Conservation (phyloP, 2,329 filamentous ascomycete species). For the Sclerotinia borealis region DNA sequence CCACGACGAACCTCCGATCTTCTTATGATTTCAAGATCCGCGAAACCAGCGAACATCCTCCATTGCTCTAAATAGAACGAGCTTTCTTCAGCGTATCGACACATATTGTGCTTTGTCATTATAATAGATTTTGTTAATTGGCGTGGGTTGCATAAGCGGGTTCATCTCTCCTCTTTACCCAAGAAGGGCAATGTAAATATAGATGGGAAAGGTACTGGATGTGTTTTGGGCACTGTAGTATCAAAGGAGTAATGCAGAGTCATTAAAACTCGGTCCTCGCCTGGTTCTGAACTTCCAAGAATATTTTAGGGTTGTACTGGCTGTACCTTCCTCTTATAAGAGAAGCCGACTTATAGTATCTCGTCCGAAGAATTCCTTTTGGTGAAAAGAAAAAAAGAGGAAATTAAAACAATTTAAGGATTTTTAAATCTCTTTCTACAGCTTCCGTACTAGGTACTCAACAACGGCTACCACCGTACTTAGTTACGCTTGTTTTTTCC, state of each 20-base stretch:
- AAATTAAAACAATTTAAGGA: not conserved
- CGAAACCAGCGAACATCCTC: conserved; percentile 2
- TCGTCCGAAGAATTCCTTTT: not conserved
- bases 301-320: not conserved
- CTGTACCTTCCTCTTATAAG: not conserved
- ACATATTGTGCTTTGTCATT: conserved; percentile 27
- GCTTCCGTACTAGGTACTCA: not conserved
- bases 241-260: conserved; percentile 21
- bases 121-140: conserved; percentile 30
- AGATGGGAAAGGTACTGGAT: conserved; percentile 21
- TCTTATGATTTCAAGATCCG: conserved; percentile 6
- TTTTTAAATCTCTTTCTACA: not conserved
- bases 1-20: conserved; percentile 3
- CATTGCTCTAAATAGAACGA: conserved; percentile 3
- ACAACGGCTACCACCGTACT: not conserved
- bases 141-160: conserved; percentile 33
- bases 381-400: not conserved
- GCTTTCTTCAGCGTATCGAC: conserved; percentile 28
- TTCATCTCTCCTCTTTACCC: conserved; percentile 33
- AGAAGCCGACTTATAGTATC: not conserved
- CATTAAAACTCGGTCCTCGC: conserved; percentile 1
- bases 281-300: not conserved
- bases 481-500: not conserved
- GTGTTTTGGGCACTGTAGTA: conserved; percentile 20
- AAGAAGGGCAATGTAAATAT: conserved; percentile 30